Conservation (phyloP, 768 basidiomycete genomes). For the Podaxis sp. region DNA sequence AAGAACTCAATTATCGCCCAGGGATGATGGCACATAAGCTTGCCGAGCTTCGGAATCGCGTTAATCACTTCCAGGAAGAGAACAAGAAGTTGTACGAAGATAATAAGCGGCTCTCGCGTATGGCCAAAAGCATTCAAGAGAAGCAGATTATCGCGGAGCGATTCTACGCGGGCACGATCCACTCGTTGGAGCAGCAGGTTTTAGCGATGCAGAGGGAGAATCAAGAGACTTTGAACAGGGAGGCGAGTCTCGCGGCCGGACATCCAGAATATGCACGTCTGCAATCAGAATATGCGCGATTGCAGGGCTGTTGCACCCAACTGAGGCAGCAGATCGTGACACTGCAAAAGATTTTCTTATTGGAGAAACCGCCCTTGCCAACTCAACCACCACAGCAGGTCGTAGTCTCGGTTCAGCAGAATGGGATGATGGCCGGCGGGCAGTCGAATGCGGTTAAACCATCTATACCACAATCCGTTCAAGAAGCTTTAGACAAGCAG, state of each 20-base stretch:
- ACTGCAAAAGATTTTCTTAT: background rate
- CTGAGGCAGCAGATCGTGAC: background rate
- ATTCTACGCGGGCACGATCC: slow-evolving; percentile 17
- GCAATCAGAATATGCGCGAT: slow-evolving; percentile 4
- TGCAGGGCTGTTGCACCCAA: background rate
- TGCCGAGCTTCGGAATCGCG: slow-evolving; percentile 27
- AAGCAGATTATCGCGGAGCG: slow-evolving; percentile 14
- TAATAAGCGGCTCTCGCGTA: slow-evolving; percentile 26
- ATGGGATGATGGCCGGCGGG: background rate
- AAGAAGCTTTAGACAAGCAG: slow-evolving; percentile 3
- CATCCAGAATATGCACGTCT: slow-evolving; percentile 7
- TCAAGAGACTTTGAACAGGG: background rate
- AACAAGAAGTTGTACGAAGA: slow-evolving; percentile 37
- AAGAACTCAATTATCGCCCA: slow-evolving; percentile 44
- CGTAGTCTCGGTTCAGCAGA: background rate
- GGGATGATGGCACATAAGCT: slow-evolving; percentile 36
- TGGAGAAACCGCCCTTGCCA: background rate
- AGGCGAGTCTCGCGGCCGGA: slow-evolving; percentile 1
- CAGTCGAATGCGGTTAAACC: background rate
- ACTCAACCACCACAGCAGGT: background rate
- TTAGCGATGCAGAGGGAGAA: slow-evolving; percentile 3
- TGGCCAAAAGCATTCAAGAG: slow-evolving; percentile 19
- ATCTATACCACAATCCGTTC: background rate
- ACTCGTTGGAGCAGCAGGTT: slow-evolving; percentile 6
- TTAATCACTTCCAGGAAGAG: slow-evolving; percentile 28